A percentile compares a stretch with the other conserved stretches of the same genome.
Evolutionary conservation across 1,139 yeast genomes (phyloP).

Genomic region (Candida sojae): DNA sequence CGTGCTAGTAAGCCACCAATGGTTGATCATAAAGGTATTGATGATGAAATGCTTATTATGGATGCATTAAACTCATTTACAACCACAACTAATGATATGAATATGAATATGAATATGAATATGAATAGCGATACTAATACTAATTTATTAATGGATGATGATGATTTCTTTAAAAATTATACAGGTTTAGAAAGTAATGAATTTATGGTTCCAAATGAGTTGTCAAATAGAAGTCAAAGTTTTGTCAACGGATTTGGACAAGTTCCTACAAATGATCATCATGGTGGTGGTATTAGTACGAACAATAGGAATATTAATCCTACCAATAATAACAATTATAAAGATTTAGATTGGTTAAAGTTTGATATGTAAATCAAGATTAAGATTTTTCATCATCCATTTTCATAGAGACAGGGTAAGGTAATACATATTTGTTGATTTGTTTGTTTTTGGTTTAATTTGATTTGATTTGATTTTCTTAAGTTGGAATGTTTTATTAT

Average conservation of each 20-base stretch:
- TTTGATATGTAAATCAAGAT: constrained; percentile 33
- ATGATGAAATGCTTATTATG: constrained; percentile 15
- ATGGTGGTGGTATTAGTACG: not conserved
- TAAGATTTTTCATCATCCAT: too few relatives aligned
- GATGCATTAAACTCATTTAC: constrained; percentile 4
- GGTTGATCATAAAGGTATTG: constrained; percentile 14
- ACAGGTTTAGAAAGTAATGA: constrained; percentile 12
- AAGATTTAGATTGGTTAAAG: constrained; percentile 50
- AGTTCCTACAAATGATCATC: not conserved
- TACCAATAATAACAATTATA: constrained; percentile 9
- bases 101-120: not conserved
- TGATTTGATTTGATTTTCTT: not conserved
- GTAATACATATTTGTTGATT: too few relatives aligned
- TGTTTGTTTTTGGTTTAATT: not conserved
- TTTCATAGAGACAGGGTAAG: too few relatives aligned
- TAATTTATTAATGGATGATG: constrained; percentile 7
- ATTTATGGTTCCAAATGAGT: constrained; percentile 1
- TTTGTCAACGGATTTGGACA: constrained; percentile 1
- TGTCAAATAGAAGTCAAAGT: not conserved
- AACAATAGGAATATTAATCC: constrained; percentile 1
- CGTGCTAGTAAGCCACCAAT: constrained; percentile 15
- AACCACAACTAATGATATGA: not conserved
- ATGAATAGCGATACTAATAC: not conserved
- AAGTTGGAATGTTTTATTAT: too few relatives aligned
- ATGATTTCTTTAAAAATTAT: constrained; percentile 14